Conservation (phyloP, 2,329 filamentous ascomycete genomes). For the Aspergillus unguis region DNA sequence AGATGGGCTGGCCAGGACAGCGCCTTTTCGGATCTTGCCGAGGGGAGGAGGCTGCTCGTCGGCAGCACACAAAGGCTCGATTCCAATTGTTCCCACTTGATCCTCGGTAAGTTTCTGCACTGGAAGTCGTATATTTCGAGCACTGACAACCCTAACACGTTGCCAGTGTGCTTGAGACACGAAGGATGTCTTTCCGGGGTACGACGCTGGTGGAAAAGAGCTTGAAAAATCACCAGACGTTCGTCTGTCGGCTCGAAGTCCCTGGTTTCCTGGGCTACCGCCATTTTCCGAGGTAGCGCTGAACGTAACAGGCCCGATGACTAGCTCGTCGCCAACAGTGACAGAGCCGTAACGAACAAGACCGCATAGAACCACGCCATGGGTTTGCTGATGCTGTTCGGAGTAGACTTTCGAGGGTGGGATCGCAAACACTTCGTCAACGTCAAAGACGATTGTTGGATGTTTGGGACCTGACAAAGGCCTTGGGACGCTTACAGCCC, state of each 20-base stretch:
- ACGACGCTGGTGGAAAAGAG: constrained; percentile 28
- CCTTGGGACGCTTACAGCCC: constrained; percentile 20
- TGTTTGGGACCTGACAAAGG: constrained; percentile 40
- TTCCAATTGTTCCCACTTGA: constrained; percentile 85
- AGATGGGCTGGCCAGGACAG: constrained; percentile 69
- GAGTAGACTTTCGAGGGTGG: constrained; percentile 59
- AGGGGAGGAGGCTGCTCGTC: constrained; percentile 26
- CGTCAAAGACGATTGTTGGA: constrained; percentile 70
- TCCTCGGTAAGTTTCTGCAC: constrained; percentile 71
- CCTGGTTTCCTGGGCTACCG: constrained; percentile 20
- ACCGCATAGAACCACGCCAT: constrained; percentile 76
- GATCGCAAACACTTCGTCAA: constrained; percentile 85
- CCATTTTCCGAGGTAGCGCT: constrained; percentile 52
- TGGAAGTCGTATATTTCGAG: constrained; percentile 81
- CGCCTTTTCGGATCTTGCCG: constrained; percentile 66
- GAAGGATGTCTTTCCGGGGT: constrained; percentile 47
- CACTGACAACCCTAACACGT: constrained; percentile 73
- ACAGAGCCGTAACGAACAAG: constrained; percentile 76
- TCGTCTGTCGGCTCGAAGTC: constrained; percentile 21
- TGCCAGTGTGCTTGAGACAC: constrained; percentile 70
- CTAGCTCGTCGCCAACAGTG: constrained; percentile 71
- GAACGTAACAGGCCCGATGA: constrained; percentile 69
- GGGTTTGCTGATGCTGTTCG: constrained; percentile 43
- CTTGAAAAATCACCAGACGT: constrained; percentile 33
- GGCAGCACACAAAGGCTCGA: constrained; percentile 47